Evolutionary conservation across 2,329 filamentous ascomycete genomes (phyloP).

Genomic region (Fusarium solani-melongenae): DNA sequence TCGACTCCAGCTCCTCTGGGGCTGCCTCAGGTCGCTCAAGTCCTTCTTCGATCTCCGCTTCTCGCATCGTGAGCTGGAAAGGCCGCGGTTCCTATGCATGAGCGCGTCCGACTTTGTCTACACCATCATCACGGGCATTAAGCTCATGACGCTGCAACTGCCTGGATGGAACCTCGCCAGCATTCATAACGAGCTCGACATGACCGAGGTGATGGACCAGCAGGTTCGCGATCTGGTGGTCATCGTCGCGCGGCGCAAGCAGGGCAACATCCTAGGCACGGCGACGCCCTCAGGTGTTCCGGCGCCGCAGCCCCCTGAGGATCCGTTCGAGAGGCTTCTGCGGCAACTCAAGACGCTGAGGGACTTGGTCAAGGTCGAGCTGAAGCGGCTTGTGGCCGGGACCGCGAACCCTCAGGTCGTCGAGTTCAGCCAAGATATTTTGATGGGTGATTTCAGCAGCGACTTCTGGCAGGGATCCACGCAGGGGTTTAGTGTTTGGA

Average conservation of each 20-base stretch:
- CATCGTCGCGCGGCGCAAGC: conserved; percentile 45
- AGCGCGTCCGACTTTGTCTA: conserved; percentile 60
- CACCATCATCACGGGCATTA: conserved; percentile 58
- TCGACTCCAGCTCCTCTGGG: conserved; percentile 59
- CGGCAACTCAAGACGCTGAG: conserved; percentile 46
- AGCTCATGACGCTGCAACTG: conserved; percentile 57
- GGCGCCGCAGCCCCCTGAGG: conserved; percentile 34
- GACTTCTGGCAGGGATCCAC: conserved; percentile 44
- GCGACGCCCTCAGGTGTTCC: conserved; percentile 13
- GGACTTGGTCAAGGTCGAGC: conserved; percentile 47
- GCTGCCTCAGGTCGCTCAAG: conserved; percentile 54
- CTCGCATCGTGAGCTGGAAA: conserved; percentile 44
- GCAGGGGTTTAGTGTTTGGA: conserved; percentile 40
- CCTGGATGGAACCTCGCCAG: conserved; percentile 59
- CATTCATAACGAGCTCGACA: conserved; percentile 51
- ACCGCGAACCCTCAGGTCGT: conserved; percentile 30
- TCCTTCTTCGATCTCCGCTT: conserved; percentile 54
- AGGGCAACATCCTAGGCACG: conserved; percentile 35
- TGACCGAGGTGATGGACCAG: conserved; percentile 39
- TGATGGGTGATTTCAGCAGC: conserved; percentile 37
- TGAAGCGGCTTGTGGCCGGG: conserved; percentile 40
- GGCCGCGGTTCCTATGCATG: conserved; percentile 56
- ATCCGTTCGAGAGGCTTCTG: conserved; percentile 48
- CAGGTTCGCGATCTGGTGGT: conserved; percentile 46
- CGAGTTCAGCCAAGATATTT: conserved; percentile 36